Conservation (phyloP, 78 protist species). For the Polysphondylium violaceum region DNA sequence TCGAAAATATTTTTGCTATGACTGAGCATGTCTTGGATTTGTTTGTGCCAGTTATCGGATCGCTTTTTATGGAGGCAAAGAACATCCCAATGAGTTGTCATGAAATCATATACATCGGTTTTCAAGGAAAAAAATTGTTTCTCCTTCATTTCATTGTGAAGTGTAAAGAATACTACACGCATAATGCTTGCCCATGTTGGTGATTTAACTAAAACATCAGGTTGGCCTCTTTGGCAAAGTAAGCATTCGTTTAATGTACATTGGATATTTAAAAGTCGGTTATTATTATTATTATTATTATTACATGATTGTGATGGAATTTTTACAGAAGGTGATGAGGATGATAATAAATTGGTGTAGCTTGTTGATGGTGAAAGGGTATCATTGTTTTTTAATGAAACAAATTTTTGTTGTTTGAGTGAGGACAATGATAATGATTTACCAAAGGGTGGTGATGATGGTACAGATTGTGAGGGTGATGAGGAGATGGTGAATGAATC, state of each 20-base stretch:
- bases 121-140: slow-evolving; percentile 69
- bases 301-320: background rate
- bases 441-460: slow-evolving; percentile 41
- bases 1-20: slow-evolving; percentile 72
- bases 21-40: slow-evolving; percentile 68
- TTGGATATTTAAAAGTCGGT: background rate
- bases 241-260: slow-evolving; percentile 62
- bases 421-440: background rate
- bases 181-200: slow-evolving; percentile 78
- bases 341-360: slow-evolving; percentile 10
- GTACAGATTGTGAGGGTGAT: slow-evolving; percentile 37
- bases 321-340: slow-evolving; percentile 6
- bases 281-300: background rate
- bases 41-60: slow-evolving; percentile 79
- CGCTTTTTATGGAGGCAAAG: slow-evolving; percentile 55
- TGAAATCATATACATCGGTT: slow-evolving; percentile 68
- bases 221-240: slow-evolving; percentile 62
- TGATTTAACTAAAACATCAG: slow-evolving; percentile 49
- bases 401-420: background rate
- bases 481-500: slow-evolving; percentile 16
- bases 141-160: slow-evolving; percentile 46
- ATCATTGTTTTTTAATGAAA: background rate
- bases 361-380: slow-evolving; percentile 14
- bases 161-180: slow-evolving; percentile 69
- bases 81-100: slow-evolving; percentile 68